These are phyloP conservation scores for Hypoxylon sp. DNA, from an alignment of 2,329 filamentous ascomycete genomes.

Conservation along the genomic window DNA sequence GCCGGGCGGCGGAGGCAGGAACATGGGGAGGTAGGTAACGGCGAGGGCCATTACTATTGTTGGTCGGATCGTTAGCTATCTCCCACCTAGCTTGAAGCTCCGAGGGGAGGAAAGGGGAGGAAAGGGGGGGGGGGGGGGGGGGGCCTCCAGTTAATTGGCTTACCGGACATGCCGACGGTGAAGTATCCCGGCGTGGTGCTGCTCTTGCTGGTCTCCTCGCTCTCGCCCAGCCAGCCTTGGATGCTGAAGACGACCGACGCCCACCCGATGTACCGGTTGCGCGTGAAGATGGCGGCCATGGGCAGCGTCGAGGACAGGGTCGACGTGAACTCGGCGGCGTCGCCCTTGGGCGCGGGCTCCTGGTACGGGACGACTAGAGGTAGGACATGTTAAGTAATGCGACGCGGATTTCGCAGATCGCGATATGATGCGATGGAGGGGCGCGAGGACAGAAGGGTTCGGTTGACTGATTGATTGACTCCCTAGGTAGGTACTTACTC, in stretches of 20 bases:
- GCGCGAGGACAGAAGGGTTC: conserved; percentile 23
- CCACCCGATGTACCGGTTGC: conserved; percentile 84
- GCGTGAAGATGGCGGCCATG: conserved; percentile 95
- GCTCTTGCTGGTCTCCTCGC: conserved; percentile 72
- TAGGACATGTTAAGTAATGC: conserved; percentile 13
- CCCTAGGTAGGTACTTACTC: conserved; percentile 61
- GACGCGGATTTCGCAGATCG: conserved; percentile 24
- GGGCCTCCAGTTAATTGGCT: conserved; percentile 50
- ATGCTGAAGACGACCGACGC: conserved; percentile 78
- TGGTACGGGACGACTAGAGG: conserved; percentile 86
- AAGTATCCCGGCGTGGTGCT: conserved; percentile 77
- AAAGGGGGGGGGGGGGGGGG: neutral
- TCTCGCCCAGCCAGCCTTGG: conserved; percentile 83
- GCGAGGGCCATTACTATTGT: conserved; percentile 70
- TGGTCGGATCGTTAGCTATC: neutral
- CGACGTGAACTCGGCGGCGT: conserved; percentile 76
- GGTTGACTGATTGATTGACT: neutral
- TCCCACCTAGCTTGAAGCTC: too few species aligned
- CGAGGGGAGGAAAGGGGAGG: too few species aligned
- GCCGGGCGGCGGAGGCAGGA: conserved; percentile 57
- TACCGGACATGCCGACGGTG: conserved; percentile 82
- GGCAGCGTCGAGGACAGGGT: conserved; percentile 82
- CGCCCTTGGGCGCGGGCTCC: conserved; percentile 74
- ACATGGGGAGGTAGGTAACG: conserved; percentile 64
- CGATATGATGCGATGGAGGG: conserved; percentile 21